Evolutionary conservation across 306 rosid genomes (phyloP).

Genomic region (Begonia fuchsioides): DNA sequence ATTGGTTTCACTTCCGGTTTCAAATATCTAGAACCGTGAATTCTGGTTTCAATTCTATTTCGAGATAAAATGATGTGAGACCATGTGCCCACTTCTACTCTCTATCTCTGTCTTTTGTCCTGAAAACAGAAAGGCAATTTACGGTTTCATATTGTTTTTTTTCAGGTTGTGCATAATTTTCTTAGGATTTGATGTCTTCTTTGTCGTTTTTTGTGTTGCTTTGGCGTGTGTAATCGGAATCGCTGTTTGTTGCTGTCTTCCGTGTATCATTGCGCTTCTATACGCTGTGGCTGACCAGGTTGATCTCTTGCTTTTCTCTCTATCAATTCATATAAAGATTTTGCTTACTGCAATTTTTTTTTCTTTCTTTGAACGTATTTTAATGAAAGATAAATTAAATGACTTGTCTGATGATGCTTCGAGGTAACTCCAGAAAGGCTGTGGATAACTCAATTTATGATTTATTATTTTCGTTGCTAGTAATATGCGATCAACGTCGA

Average conservation of each 20-base stretch:
- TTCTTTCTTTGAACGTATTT: slow-evolving; percentile 1
- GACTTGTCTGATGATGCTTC: no score
- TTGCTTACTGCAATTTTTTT: slow-evolving; percentile 3
- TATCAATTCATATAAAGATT: slow-evolving; percentile 4
- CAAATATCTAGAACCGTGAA: no score
- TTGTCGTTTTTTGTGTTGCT: slow-evolving; percentile 95
- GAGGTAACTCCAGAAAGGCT: no score
- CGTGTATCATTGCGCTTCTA: slow-evolving; percentile 44
- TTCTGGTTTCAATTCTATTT: no score
- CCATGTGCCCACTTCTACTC: no score
- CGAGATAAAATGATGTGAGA: no score
- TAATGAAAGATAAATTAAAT: neutral
- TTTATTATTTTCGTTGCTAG: no score
- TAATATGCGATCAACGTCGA: no score
- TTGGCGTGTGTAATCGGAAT: slow-evolving; percentile 88
- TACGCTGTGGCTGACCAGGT: slow-evolving; percentile 98
- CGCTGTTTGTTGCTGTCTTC: slow-evolving; percentile 97
- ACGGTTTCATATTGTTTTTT: neutral
- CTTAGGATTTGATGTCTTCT: slow-evolving; percentile 96
- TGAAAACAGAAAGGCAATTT: no score
- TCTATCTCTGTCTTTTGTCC: neutral
- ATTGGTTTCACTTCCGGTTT: no score
- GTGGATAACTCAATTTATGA: no score
- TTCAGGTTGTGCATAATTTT: slow-evolving; percentile 92
- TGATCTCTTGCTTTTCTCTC: slow-evolving; percentile 12